Conservation (phyloP, 352 stramenopile species). For the Globisporangium takayamanum region DNA sequence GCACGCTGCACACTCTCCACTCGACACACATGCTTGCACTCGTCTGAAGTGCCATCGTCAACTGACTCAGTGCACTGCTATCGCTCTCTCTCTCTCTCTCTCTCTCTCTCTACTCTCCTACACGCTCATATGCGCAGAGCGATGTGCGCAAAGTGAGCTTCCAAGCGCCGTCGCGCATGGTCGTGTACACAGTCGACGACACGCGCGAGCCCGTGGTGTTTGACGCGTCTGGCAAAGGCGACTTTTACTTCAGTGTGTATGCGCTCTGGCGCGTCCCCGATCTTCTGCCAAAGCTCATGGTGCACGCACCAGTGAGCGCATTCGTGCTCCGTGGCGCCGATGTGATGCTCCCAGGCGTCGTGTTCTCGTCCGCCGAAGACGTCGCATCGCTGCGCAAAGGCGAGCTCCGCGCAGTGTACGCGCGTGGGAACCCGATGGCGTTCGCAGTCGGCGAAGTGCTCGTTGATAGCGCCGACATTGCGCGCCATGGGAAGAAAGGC, state of each 20-base stretch:
- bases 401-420: constrained; percentile 59
- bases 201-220: constrained; percentile 63
- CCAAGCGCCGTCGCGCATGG: constrained; percentile 62
- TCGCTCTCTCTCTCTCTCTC: background rate
- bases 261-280: constrained; percentile 47
- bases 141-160: constrained; percentile 72
- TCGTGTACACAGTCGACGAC: constrained; percentile 60
- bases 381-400: constrained; percentile 51
- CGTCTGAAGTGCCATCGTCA: background rate
- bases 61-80: background rate
- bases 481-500: constrained; percentile 55
- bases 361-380: constrained; percentile 52
- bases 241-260: constrained; percentile 45
- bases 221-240: constrained; percentile 64
- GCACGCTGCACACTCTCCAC: background rate
- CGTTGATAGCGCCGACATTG: constrained; percentile 52
- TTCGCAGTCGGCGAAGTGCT: constrained; percentile 78
- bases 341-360: constrained; percentile 79
- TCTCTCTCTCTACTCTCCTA: background rate
- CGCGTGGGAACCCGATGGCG: constrained; percentile 64
- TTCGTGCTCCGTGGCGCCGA: constrained; percentile 76
- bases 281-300: constrained; percentile 47
- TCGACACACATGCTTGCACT: background rate
- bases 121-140: constrained; percentile 11
- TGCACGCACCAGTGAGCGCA: constrained; percentile 76